These are phyloP conservation scores for Kluyveromyces sp. DNA, from an alignment of 1,139 yeast genomes.

Conservation along the genomic window DNA sequence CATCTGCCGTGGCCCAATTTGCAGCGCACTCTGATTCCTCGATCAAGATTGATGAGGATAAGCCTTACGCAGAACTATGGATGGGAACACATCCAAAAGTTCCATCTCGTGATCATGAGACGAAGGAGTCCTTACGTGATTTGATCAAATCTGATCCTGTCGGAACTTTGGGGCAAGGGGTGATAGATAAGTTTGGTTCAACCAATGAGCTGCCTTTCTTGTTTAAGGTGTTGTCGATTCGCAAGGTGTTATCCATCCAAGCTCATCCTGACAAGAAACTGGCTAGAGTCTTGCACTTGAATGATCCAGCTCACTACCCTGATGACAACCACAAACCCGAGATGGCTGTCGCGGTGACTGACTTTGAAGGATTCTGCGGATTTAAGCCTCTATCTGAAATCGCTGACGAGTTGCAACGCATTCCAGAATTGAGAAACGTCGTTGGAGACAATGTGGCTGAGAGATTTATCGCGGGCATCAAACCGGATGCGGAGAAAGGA, in stretches of 20 bases:
- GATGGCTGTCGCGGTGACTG: conserved; percentile 96
- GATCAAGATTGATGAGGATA: conserved; percentile 53
- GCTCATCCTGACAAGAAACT: conserved; percentile 94
- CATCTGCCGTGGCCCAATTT: conserved; percentile 83
- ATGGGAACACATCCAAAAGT: conserved; percentile 97
- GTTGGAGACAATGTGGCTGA: conserved; percentile 56
- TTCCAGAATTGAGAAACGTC: conserved; percentile 69
- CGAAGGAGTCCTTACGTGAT: conserved; percentile 55
- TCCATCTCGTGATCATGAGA: conserved; percentile 61
- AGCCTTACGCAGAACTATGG: conserved; percentile 93
- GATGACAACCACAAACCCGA: conserved; percentile 99
- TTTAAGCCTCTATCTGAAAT: conserved; percentile 84
- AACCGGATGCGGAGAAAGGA: conserved; percentile 40
- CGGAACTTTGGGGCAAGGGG: conserved; percentile 47
- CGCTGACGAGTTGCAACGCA: conserved; percentile 52
- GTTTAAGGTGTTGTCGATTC: conserved; percentile 87
- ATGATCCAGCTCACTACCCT: conserved; percentile 91
- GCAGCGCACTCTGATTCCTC: conserved; percentile 64
- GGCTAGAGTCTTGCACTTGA: conserved; percentile 65
- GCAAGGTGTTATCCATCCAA: conserved; percentile 88
- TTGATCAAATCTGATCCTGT: conserved; percentile 56
- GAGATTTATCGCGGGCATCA: conserved; percentile 46
- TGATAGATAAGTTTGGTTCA: conserved; percentile 62
- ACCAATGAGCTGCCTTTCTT: conserved; percentile 76
- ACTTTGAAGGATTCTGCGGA: conserved; percentile 96